Percentiles rank a stretch among this genome's conserved stretches.
Conservation (phyloP, 768 basidiomycete species). For the Trametes gibbosa region DNA sequence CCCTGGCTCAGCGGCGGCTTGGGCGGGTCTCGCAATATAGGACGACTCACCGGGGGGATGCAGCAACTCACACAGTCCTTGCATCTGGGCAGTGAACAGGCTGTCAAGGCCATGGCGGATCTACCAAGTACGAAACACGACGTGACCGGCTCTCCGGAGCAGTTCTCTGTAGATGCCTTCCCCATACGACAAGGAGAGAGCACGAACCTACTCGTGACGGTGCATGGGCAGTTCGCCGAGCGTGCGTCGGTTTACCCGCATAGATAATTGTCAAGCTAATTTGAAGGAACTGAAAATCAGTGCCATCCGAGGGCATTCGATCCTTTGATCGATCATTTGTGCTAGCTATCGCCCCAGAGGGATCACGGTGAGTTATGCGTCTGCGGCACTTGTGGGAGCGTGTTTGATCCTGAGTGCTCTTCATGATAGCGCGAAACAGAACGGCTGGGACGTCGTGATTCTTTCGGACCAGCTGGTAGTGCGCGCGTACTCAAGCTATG, state of each 20-base stretch:
- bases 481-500: slow-evolving; percentile 78
- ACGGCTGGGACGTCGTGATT: slow-evolving; percentile 88
- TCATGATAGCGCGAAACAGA: slow-evolving; percentile 59
- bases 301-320: slow-evolving; percentile 72
- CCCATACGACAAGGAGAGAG: slow-evolving; percentile 62
- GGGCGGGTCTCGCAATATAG: slow-evolving; percentile 76
- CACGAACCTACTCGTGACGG: slow-evolving; percentile 57
- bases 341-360: slow-evolving; percentile 74
- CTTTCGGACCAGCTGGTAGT: slow-evolving; percentile 86
- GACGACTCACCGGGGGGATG: slow-evolving; percentile 54
- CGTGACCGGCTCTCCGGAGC: slow-evolving; percentile 70
- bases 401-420: slow-evolving; percentile 20
- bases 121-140: slow-evolving; percentile 85
- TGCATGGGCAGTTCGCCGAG: slow-evolving; percentile 93
- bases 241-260: slow-evolving; percentile 45
- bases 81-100: slow-evolving; percentile 67
- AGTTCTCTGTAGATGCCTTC: slow-evolving; percentile 87
- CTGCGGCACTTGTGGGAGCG: slow-evolving; percentile 1
- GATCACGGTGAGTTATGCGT: slow-evolving; percentile 67
- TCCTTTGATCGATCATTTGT: slow-evolving; percentile 95
- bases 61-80: slow-evolving; percentile 65
- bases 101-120: slow-evolving; percentile 53
- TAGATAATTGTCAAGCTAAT: slow-evolving; percentile 7
- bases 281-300: slow-evolving; percentile 33
- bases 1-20: slow-evolving; percentile 57